A percentile compares a stretch with the other conserved stretches of the same genome.
Conservation (phyloP, 139 green algal species). For the Eudorina sp. region DNA sequence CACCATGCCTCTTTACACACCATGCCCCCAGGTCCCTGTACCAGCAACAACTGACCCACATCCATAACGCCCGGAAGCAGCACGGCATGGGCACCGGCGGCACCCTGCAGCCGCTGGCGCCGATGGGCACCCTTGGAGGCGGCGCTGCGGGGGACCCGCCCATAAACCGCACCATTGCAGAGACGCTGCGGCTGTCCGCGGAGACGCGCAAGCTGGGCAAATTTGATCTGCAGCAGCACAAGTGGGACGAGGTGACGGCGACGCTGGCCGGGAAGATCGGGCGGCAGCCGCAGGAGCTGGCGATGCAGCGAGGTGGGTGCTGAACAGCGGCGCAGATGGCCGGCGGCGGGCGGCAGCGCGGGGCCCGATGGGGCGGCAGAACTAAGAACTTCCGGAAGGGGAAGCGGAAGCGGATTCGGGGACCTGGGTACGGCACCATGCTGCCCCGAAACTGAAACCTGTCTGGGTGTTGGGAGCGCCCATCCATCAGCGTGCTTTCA, state of each 20-base stretch:
- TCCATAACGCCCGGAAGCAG: constrained; percentile 32
- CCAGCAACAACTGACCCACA: constrained; percentile 53
- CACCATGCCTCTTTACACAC: too few species aligned
- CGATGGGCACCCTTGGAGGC: background rate
- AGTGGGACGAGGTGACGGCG: constrained; percentile 39
- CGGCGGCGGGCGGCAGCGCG: too few species aligned
- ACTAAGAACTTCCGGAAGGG: too few species aligned
- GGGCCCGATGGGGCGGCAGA: too few species aligned
- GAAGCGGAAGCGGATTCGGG: too few species aligned
- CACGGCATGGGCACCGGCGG: background rate
- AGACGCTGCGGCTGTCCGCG: background rate
- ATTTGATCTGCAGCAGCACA: constrained; percentile 32
- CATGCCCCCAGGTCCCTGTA: constrained; percentile 51
- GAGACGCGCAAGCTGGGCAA: constrained; percentile 43
- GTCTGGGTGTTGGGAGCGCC: too few species aligned
- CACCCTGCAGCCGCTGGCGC: background rate
- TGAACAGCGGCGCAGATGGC: too few species aligned
- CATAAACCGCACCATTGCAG: constrained; percentile 33
- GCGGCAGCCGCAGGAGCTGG: constrained; percentile 34
- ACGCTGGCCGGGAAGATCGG: constrained; percentile 15
- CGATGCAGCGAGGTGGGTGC: constrained; percentile 56
- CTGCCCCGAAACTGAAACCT: too few species aligned
- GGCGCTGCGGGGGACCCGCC: background rate
- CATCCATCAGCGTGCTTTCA: too few species aligned
- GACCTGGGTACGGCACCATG: too few species aligned